A percentile compares a stretch with the other conserved stretches of the same genome.
These are phyloP conservation scores for Cercospora brassicicola DNA, from an alignment of 2,329 filamentous ascomycete species.

Conservation along the genomic window DNA sequence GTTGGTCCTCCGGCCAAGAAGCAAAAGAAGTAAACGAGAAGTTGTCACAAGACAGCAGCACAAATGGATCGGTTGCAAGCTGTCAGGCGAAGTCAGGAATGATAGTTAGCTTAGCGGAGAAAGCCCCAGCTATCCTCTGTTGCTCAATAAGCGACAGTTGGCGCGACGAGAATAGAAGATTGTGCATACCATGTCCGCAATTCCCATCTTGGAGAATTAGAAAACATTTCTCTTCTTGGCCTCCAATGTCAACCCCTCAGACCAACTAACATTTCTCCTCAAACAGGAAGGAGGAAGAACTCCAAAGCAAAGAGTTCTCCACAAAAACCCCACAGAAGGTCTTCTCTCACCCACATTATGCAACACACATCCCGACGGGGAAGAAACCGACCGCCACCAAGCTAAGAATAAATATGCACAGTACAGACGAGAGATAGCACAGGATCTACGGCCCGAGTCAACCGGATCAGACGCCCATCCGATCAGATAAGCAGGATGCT, in stretches of 20 bases:
- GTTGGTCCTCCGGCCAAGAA: slow-evolving; percentile 43
- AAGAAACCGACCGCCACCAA: not conserved
- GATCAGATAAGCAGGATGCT: not conserved
- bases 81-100: not conserved
- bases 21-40: slow-evolving; percentile 35
- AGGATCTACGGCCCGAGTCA: not conserved
- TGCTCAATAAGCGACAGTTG: no score
- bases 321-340: not conserved
- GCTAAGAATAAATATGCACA: not conserved
- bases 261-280: not conserved
- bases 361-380: no score
- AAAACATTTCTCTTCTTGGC: no score
- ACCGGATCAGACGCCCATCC: no score
- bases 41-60: not conserved
- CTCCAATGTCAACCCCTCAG: no score
- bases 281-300: not conserved
- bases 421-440: not conserved
- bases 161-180: not conserved
- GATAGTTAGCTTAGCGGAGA: not conserved
- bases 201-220: no score
- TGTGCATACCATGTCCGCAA: not conserved
- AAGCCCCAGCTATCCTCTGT: not conserved
- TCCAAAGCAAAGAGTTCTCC: not conserved
- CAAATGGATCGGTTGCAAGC: not conserved
- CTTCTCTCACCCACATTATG: not conserved